Percentiles rank a stretch among this genome's conserved stretches.
phyloP scores from a whole-genome alignment of 2,329 filamentous ascomycete genomes.

The Sphaceloma murrayae region DNA sequence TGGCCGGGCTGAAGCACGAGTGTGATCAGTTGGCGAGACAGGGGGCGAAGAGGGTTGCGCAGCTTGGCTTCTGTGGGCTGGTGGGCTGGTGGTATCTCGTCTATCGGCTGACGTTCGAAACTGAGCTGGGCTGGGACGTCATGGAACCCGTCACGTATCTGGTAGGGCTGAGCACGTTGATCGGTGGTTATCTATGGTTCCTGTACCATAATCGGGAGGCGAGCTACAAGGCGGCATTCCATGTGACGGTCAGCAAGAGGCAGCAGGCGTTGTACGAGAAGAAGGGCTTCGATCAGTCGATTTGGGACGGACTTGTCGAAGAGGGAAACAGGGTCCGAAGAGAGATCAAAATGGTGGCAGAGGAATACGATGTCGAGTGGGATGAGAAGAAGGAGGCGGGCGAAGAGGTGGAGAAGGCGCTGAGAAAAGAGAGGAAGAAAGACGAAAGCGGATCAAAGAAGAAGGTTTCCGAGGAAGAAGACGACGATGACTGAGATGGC shows the following conservation, averaged over 20 bases:
- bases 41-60: conserved; percentile 67
- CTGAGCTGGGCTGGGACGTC: conserved; percentile 76
- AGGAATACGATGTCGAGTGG: conserved; percentile 87
- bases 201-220: conserved; percentile 85
- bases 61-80: conserved; percentile 66
- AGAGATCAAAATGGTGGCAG: conserved; percentile 71
- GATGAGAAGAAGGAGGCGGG: conserved; percentile 55
- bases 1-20: conserved; percentile 67
- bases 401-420: conserved; percentile 47
- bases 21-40: conserved; percentile 71
- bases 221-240: conserved; percentile 75
- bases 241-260: conserved; percentile 70
- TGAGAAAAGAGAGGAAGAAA: conserved; percentile 41
- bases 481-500: conserved; percentile 28
- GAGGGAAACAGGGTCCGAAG: conserved; percentile 67
- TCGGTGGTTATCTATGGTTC: conserved; percentile 89
- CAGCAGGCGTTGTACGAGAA: conserved; percentile 67
- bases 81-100: conserved; percentile 73
- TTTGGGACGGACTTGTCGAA: conserved; percentile 70
- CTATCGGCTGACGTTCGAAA: conserved; percentile 58
- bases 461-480: conserved; percentile 28
- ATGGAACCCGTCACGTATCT: conserved; percentile 89
- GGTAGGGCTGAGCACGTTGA: conserved; percentile 73
- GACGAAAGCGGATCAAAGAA: conserved; percentile 31
- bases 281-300: conserved; percentile 63